Conservation (phyloP, 176 grass and related monocot species). For the Phoenix roebelenii region DNA sequence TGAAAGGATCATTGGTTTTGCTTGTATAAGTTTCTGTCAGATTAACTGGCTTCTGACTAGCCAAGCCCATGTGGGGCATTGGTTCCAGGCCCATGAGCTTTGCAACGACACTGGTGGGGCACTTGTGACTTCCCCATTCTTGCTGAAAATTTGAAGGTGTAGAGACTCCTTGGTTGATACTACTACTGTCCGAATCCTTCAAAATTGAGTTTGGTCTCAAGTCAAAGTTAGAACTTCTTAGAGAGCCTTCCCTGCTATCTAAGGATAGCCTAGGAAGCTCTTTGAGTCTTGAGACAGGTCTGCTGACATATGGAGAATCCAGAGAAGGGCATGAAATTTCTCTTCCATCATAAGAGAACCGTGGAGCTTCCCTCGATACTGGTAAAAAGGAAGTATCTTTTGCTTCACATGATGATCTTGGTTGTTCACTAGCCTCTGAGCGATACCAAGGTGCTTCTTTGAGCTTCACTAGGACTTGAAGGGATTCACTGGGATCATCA, state of each 20-base stretch:
- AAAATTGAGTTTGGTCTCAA: conserved; percentile 27
- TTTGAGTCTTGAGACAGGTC: conserved; percentile 26
- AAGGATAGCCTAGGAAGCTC: conserved; percentile 81
- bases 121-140: conserved; percentile 40
- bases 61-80: conserved; percentile 33
- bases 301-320: conserved; percentile 6
- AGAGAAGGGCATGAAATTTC: conserved; percentile 12
- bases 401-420: conserved; percentile 52
- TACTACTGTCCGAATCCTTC: conserved; percentile 39
- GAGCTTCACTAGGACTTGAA: conserved; percentile 45
- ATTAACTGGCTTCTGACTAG: background rate
- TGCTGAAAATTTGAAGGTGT: conserved; percentile 35
- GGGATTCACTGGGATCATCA: conserved; percentile 50
- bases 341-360: conserved; percentile 65
- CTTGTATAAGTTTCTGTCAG: background rate
- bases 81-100: conserved; percentile 92
- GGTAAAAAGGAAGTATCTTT: conserved; percentile 22
- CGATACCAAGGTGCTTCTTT: conserved; percentile 52
- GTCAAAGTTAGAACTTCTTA: conserved; percentile 24
- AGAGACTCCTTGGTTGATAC: conserved; percentile 29
- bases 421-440: conserved; percentile 42
- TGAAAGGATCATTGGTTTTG: background rate
- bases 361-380: conserved; percentile 25
- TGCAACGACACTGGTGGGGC: conserved; percentile 66
- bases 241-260: conserved; percentile 81